Evolutionary conservation across 208 protist species (phyloP).

Genomic region (Trichomonas vaginalis): DNA sequence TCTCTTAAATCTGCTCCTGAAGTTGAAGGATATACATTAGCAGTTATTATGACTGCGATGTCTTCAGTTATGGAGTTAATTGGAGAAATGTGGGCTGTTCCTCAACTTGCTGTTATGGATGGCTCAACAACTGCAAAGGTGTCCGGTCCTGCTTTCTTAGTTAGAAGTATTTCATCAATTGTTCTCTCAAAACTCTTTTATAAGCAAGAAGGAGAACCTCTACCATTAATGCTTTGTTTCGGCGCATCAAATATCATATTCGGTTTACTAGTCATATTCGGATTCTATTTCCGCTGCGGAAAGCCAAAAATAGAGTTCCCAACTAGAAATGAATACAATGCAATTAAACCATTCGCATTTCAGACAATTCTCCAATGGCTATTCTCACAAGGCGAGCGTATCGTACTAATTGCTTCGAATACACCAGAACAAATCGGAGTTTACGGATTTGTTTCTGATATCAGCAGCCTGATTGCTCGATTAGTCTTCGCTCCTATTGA

Average conservation of each 20-base stretch:
- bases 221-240: background rate
- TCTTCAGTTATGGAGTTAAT: background rate
- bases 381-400: background rate
- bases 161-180: background rate
- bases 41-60: background rate
- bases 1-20: background rate
- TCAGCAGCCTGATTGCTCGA: background rate
- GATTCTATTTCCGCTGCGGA: background rate
- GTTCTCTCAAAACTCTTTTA: background rate
- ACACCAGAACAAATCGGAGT: background rate
- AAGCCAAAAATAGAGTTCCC: background rate
- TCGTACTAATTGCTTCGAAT: background rate
- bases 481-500: background rate
- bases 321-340: background rate
- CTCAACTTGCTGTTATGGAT: background rate
- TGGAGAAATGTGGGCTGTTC: background rate
- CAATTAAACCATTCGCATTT: background rate
- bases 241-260: background rate
- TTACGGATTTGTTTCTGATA: background rate
- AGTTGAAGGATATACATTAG: background rate
- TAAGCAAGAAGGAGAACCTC: background rate
- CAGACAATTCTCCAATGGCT: conserved; percentile 15
- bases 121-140: background rate
- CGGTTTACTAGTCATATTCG: background rate
- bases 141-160: background rate